phyloP scores from a whole-genome alignment of 345 rosid genomes.

The Populus nigra region DNA sequence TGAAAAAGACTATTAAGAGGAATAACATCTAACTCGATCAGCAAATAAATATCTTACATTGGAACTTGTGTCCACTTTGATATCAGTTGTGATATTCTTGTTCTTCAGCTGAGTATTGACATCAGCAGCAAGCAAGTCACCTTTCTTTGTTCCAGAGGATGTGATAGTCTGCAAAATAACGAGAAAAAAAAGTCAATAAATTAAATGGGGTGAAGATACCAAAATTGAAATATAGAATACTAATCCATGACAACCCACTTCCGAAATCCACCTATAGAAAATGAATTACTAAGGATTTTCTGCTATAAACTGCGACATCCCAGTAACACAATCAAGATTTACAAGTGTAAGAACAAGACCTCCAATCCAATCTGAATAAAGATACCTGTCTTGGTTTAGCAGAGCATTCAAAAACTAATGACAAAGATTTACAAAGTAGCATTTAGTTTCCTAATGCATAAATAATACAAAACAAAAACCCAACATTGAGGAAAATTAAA shows the following conservation, averaged over 20 bases:
- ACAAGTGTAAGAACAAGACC: background rate
- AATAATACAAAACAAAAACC: background rate
- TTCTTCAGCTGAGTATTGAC: constrained; percentile 81
- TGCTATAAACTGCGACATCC: background rate
- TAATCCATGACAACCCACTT: background rate
- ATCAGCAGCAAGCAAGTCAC: constrained; percentile 74
- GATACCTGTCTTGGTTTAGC: background rate
- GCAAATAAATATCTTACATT: constrained; percentile 33
- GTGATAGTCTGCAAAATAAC: constrained; percentile 56
- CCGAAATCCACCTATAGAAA: background rate
- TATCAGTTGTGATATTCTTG: constrained; percentile 80
- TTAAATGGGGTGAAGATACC: background rate
- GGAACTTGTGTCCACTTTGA: constrained; percentile 80
- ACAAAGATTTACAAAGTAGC: background rate
- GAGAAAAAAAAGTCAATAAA: background rate
- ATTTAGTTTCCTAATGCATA: background rate
- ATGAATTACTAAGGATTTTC: no score
- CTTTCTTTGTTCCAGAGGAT: constrained; percentile 72
- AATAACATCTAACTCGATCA: background rate
- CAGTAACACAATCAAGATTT: background rate
- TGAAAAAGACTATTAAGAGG: background rate
- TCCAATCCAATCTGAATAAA: background rate
- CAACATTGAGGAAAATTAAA: background rate
- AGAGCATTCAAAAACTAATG: background rate
- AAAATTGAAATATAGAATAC: no score